Evolutionary conservation across 2,329 filamentous ascomycete species (phyloP).

Genomic region (Epicoccum nigrum): DNA sequence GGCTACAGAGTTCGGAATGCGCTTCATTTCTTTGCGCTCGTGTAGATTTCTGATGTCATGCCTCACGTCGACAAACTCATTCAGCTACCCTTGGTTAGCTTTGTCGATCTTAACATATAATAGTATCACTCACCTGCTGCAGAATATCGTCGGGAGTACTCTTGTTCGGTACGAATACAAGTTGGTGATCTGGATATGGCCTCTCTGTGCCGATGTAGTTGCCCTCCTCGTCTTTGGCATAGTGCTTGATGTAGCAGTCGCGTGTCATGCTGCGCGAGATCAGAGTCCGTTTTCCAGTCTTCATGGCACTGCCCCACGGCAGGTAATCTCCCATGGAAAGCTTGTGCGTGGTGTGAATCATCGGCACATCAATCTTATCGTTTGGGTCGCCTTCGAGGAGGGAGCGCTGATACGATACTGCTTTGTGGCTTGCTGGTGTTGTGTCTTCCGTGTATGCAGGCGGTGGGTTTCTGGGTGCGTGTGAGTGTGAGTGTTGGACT

Average conservation of each 20-base stretch:
- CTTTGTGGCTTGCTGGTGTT: constrained; percentile 2
- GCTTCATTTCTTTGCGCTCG: constrained; percentile 7
- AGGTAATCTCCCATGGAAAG: constrained; percentile 10
- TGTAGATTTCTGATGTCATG: constrained; percentile 11
- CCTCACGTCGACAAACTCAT: constrained; percentile 12
- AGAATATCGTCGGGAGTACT: constrained; percentile 11
- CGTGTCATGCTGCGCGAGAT: constrained; percentile 16
- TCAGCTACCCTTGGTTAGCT: constrained; percentile 1
- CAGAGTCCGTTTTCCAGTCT: constrained; percentile 8
- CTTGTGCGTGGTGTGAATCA: constrained; percentile 14
- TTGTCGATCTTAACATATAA: background rate
- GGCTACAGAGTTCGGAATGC: background rate
- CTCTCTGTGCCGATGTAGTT: constrained; percentile 14
- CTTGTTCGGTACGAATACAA: constrained; percentile 14
- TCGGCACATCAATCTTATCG: constrained; percentile 12
- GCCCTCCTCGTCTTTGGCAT: constrained; percentile 15
- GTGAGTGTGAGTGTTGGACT: background rate
- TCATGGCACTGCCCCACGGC: constrained; percentile 11
- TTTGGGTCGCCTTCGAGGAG: constrained; percentile 9
- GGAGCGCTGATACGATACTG: constrained; percentile 5
- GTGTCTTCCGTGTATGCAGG: background rate
- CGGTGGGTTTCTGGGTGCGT: background rate
- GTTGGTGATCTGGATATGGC: constrained; percentile 10
- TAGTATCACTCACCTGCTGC: constrained; percentile 1
- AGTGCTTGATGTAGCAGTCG: constrained; percentile 17